A percentile compares a stretch with the other conserved stretches of the same genome.
Conservation (phyloP, 2,329 filamentous ascomycete genomes). For the Trichoderma sp. region DNA sequence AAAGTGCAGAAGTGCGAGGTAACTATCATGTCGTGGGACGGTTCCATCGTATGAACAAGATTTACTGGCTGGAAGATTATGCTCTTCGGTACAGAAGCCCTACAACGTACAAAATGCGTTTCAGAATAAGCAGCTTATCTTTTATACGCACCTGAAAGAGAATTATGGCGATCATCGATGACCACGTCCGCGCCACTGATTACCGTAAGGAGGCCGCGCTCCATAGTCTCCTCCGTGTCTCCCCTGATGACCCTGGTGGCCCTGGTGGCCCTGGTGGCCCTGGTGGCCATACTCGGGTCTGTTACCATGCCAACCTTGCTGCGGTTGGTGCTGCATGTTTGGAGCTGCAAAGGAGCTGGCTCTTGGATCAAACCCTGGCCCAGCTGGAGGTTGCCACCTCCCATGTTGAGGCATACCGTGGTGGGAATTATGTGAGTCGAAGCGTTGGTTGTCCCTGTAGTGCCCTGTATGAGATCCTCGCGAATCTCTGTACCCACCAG, state of each 20-base stretch:
- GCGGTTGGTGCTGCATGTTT: slow-evolving; percentile 7
- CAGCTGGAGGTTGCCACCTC: slow-evolving; percentile 11
- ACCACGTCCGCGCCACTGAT: slow-evolving; percentile 12
- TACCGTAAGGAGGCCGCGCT: slow-evolving; percentile 4
- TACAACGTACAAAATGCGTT: background rate
- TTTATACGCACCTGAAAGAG: slow-evolving; percentile 1
- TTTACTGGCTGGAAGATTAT: slow-evolving; percentile 7
- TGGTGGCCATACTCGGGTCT: slow-evolving; percentile 2
- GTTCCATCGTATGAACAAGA: background rate
- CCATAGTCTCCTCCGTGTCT: slow-evolving; percentile 1
- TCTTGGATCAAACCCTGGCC: slow-evolving; percentile 7
- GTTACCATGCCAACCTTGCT: slow-evolving; percentile 10
- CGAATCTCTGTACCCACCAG: slow-evolving; percentile 34
- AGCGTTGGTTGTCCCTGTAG: slow-evolving; percentile 31
- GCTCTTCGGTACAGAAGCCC: background rate
- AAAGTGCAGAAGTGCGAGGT: slow-evolving; percentile 1
- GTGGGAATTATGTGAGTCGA: slow-evolving; percentile 1
- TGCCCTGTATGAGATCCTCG: slow-evolving; percentile 20
- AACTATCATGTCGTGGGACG: slow-evolving; percentile 5
- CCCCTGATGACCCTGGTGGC: background rate
- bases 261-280: background rate
- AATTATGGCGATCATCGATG: background rate
- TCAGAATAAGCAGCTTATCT: background rate
- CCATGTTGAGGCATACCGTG: slow-evolving; percentile 28
- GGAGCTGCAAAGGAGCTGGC: background rate